Conservation (phyloP, 148 eudicot species). For the Rhododendron mucronatum region DNA sequence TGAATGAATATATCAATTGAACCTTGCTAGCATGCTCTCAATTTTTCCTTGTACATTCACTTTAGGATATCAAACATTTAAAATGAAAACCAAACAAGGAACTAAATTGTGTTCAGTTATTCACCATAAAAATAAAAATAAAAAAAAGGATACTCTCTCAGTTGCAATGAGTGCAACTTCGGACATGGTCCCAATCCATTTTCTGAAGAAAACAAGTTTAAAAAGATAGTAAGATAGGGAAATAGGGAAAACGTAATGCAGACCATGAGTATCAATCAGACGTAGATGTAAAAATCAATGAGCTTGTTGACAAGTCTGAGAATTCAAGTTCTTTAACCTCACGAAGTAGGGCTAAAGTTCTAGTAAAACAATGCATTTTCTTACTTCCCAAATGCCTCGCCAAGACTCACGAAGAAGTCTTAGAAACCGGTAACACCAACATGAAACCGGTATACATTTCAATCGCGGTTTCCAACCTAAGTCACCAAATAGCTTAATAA, state of each 20-base stretch:
- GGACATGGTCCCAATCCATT: conserved; percentile 99
- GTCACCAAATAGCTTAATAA: background rate
- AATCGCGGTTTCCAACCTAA: background rate
- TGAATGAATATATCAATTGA: background rate
- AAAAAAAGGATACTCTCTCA: conserved; percentile 84
- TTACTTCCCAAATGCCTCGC: background rate
- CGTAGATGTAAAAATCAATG: background rate
- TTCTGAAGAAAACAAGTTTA: conserved; percentile 38
- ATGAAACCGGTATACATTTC: background rate
- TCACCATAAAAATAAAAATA: background rate
- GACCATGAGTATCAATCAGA: background rate
- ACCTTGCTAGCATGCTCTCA: background rate
- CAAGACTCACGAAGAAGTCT: background rate
- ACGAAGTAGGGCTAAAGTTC: background rate
- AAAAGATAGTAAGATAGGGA: background rate
- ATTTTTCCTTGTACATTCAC: background rate
- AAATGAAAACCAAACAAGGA: background rate
- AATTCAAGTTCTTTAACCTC: background rate
- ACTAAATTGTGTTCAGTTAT: background rate
- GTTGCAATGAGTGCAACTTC: conserved; percentile 86
- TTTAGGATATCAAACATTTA: background rate
- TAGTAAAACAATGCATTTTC: background rate
- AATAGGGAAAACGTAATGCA: background rate
- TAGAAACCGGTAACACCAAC: background rate
- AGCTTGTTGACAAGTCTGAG: background rate